A percentile compares a stretch with the other conserved stretches of the same genome.
Conservation (phyloP, 805 yeast species). For the Saturnispora sekii region DNA sequence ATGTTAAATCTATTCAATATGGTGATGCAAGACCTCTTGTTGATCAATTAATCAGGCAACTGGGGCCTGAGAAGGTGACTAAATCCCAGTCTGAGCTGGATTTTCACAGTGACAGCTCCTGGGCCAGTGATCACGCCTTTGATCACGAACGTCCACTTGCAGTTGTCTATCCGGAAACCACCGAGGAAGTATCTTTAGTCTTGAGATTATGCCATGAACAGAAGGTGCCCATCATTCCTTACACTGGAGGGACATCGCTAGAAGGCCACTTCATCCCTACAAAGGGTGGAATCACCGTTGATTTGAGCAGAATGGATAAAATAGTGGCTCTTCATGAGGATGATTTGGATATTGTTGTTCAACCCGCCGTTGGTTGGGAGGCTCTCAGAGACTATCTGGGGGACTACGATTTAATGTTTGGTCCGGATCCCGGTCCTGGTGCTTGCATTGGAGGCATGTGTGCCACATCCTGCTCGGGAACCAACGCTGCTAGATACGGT, state of each 20-base stretch:
- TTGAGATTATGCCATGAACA: constrained; percentile 53
- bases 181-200: constrained; percentile 57
- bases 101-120: constrained; percentile 26
- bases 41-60: constrained; percentile 35
- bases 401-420: constrained; percentile 49
- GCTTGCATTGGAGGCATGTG: constrained; percentile 75
- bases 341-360: constrained; percentile 65
- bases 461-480: constrained; percentile 71
- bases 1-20: constrained; percentile 41
- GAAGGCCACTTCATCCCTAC: constrained; percentile 76
- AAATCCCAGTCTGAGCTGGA: constrained; percentile 25
- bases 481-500: constrained; percentile 71
- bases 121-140: constrained; percentile 28
- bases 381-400: constrained; percentile 44
- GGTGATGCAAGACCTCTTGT: constrained; percentile 41
- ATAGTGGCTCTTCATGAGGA: constrained; percentile 47
- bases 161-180: constrained; percentile 52
- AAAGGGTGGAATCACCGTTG: constrained; percentile 51
- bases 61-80: constrained; percentile 45
- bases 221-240: constrained; percentile 63
- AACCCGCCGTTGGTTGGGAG: constrained; percentile 78
- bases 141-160: constrained; percentile 29
- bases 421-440: constrained; percentile 75
- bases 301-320: constrained; percentile 51
- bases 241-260: constrained; percentile 67